Conservation (phyloP, 305 asterid genomes). For the Solanum chacoense region DNA sequence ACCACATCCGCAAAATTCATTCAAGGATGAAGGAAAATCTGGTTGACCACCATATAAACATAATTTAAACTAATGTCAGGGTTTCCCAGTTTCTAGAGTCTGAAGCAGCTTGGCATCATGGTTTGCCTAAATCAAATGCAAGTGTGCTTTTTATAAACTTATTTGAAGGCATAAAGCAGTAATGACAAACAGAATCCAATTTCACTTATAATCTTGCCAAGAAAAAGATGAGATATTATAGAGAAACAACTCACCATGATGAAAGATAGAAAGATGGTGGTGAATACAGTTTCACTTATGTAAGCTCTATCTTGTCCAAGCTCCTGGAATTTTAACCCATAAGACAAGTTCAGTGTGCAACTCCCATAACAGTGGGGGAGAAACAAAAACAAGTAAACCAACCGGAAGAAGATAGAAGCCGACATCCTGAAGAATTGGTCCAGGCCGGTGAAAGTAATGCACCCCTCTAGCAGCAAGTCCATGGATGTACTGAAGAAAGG, state of each 20-base stretch:
- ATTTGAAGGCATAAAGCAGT: background rate
- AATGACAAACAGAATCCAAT: background rate
- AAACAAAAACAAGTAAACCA: slow-evolving; percentile 1
- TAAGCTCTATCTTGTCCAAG: slow-evolving; percentile 79
- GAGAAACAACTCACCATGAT: slow-evolving; percentile 47
- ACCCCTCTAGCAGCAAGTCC: slow-evolving; percentile 25
- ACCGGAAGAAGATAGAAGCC: slow-evolving; percentile 62
- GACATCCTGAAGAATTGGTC: slow-evolving; percentile 18
- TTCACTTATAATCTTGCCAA: background rate
- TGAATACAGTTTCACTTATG: slow-evolving; percentile 83
- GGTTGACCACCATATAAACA: background rate
- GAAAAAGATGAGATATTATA: background rate
- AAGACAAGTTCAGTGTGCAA: background rate
- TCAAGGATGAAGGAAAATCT: background rate
- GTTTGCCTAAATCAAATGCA: background rate
- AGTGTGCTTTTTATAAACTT: background rate
- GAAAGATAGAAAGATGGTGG: slow-evolving; percentile 65
- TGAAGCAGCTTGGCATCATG: background rate
- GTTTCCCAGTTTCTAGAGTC: background rate
- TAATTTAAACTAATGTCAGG: background rate
- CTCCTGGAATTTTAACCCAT: slow-evolving; percentile 41
- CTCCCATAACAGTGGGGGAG: background rate
- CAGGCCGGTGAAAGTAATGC: slow-evolving; percentile 23
- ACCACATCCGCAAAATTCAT: background rate
- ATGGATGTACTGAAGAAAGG: slow-evolving; percentile 16